Evolutionary conservation across 2,329 filamentous ascomycete genomes (phyloP).

Genomic region (Talaromyces sp.): DNA sequence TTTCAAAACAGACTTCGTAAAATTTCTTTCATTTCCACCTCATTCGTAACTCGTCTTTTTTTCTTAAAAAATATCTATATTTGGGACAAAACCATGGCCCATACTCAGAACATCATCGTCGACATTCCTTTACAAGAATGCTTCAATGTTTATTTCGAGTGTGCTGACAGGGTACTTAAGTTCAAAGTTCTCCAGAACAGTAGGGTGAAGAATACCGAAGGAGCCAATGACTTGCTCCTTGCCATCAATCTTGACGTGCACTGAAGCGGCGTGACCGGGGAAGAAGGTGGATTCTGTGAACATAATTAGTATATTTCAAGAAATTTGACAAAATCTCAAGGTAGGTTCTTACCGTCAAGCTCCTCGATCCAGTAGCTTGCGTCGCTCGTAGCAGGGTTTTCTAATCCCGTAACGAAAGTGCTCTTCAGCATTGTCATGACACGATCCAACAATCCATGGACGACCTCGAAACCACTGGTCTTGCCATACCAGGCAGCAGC

Average conservation of each 20-base stretch:
- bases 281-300: slow-evolving; percentile 76
- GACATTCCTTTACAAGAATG: slow-evolving; percentile 63
- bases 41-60: not conserved
- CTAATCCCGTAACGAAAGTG: slow-evolving; percentile 68
- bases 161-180: slow-evolving; percentile 90
- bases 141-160: slow-evolving; percentile 89
- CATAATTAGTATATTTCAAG: not conserved
- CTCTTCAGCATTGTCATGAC: slow-evolving; percentile 87
- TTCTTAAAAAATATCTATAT: not conserved
- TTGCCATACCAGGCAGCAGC: slow-evolving; percentile 95
- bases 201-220: slow-evolving; percentile 91
- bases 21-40: not conserved
- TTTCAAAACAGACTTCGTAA: not conserved
- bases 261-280: slow-evolving; percentile 77
- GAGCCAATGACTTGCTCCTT: slow-evolving; percentile 75
- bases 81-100: no score
- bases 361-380: slow-evolving; percentile 92
- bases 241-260: slow-evolving; percentile 69
- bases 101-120: not conserved
- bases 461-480: slow-evolving; percentile 87
- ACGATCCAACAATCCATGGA: slow-evolving; percentile 89
- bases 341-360: slow-evolving; percentile 57
- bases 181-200: slow-evolving; percentile 89
- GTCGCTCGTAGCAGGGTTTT: slow-evolving; percentile 53
- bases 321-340: not conserved